These are phyloP conservation scores for Aureobasidium uvarum DNA, from an alignment of 2,329 filamentous ascomycete species.

Conservation along the genomic window DNA sequence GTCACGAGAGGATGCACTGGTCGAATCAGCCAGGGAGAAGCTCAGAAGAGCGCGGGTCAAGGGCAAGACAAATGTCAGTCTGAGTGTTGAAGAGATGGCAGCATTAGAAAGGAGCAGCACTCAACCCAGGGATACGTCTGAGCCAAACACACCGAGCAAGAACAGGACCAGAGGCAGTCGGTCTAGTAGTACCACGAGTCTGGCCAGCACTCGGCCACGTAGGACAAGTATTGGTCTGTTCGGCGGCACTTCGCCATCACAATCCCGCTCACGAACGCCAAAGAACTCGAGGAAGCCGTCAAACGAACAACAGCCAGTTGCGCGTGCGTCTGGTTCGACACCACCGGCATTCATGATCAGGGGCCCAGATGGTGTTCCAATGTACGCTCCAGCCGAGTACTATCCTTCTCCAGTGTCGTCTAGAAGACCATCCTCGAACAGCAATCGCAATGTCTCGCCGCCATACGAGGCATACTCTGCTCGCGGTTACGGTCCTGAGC, in stretches of 20 bases:
- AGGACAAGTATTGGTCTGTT: conserved; percentile 37
- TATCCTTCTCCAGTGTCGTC: conserved; percentile 29
- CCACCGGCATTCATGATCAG: conserved; percentile 48
- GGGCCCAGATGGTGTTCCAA: conserved; percentile 49
- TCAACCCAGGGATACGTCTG: conserved; percentile 24
- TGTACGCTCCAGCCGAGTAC: conserved; percentile 42
- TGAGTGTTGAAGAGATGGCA: conserved; percentile 76
- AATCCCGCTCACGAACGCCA: conserved; percentile 36
- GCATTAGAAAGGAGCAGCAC: conserved; percentile 64
- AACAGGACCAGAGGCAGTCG: conserved; percentile 37
- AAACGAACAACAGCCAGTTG: conserved; percentile 35
- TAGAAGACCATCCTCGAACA: conserved; percentile 35
- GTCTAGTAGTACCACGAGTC: conserved; percentile 40
- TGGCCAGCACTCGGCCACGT: conserved; percentile 39
- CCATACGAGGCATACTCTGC: conserved; percentile 32
- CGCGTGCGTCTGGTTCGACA: conserved; percentile 30
- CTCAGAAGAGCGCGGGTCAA: conserved; percentile 74
- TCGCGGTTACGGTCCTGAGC: conserved; percentile 19
- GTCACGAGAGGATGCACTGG: conserved; percentile 71
- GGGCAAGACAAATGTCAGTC: conserved; percentile 74
- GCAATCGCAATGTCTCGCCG: conserved; percentile 36
- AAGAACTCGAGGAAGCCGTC: conserved; percentile 31
- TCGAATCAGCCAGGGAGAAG: conserved; percentile 74
- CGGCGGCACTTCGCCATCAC: conserved; percentile 35
- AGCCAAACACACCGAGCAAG: conserved; percentile 32